Conservation (phyloP, 805 yeast species). For the Yarrowia sp. region DNA sequence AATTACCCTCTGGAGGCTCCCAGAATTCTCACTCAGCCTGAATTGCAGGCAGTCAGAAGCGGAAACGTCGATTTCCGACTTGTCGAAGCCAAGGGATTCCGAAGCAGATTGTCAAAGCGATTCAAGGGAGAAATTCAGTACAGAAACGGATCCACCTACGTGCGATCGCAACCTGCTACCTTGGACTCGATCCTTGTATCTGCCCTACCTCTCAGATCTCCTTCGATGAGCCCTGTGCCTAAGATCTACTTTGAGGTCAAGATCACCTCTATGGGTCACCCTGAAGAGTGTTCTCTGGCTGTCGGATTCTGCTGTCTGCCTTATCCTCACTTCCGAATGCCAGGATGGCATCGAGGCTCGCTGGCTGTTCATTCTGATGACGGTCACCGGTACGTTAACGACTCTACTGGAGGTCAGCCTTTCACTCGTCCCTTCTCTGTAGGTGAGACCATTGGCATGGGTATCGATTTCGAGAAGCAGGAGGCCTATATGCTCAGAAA, state of each 20-base stretch:
- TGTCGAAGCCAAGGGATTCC: constrained; percentile 22
- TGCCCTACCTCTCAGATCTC: constrained; percentile 41
- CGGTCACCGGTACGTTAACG: constrained; percentile 45
- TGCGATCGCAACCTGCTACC: constrained; percentile 40
- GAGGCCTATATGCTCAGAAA: constrained; percentile 43
- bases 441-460: constrained; percentile 46
- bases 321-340: constrained; percentile 46
- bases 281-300: constrained; percentile 44
- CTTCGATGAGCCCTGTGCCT: constrained; percentile 31
- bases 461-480: constrained; percentile 43
- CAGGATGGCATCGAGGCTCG: constrained; percentile 48
- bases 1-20: constrained; percentile 32
- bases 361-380: constrained; percentile 48
- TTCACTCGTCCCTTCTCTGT: constrained; percentile 41
- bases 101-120: constrained; percentile 37
- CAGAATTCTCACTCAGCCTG: constrained; percentile 23
- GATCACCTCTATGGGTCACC: constrained; percentile 43
- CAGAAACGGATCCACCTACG: constrained; percentile 41
- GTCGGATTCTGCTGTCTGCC: constrained; percentile 46
- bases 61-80: constrained; percentile 25
- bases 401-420: constrained; percentile 43
- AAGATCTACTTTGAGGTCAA: constrained; percentile 45
- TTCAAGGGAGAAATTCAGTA: constrained; percentile 42
- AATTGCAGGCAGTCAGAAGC: constrained; percentile 2
- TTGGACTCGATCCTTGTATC: constrained; percentile 42